These are phyloP conservation scores for Fistulina hepatica DNA, from an alignment of 1,284 basidiomycete species.

Conservation along the genomic window DNA sequence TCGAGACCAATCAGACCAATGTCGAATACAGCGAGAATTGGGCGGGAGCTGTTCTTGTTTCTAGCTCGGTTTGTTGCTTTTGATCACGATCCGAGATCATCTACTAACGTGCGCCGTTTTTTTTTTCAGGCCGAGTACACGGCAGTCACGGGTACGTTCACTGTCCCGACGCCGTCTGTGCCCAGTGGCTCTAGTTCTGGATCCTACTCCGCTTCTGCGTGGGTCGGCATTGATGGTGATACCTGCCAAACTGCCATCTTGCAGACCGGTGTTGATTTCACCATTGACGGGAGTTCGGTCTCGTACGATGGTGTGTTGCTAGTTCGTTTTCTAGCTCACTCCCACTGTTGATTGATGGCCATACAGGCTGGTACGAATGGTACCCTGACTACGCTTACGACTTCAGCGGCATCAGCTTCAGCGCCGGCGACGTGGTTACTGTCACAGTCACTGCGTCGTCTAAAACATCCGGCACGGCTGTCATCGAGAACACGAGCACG, in stretches of 20 bases:
- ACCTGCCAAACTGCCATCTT: constrained; percentile 18
- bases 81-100: too few species aligned
- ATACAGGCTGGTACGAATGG: constrained; percentile 30
- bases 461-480: constrained; percentile 8
- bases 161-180: constrained; percentile 14
- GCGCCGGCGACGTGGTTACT: constrained; percentile 22
- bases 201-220: constrained; percentile 21
- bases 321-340: too few species aligned
- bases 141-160: constrained; percentile 23
- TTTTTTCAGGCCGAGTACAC: constrained; percentile 12
- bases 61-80: constrained; percentile 7
- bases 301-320: constrained; percentile 9
- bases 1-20: constrained; percentile 5
- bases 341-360: too few species aligned
- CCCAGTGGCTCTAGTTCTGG: constrained; percentile 6
- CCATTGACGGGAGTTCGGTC: constrained; percentile 7
- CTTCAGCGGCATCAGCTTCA: constrained; percentile 24
- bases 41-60: constrained; percentile 12
- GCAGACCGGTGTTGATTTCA: constrained; percentile 19
- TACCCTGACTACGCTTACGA: constrained; percentile 26
- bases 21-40: constrained; percentile 11
- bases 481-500: constrained; percentile 11
- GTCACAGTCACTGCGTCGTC: constrained; percentile 9
- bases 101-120: too few species aligned
- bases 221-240: constrained; percentile 21